Base-by-base conservation (phyloP, 2,329 filamentous ascomycete species). In the Paramyrothecium roridum region DNA sequence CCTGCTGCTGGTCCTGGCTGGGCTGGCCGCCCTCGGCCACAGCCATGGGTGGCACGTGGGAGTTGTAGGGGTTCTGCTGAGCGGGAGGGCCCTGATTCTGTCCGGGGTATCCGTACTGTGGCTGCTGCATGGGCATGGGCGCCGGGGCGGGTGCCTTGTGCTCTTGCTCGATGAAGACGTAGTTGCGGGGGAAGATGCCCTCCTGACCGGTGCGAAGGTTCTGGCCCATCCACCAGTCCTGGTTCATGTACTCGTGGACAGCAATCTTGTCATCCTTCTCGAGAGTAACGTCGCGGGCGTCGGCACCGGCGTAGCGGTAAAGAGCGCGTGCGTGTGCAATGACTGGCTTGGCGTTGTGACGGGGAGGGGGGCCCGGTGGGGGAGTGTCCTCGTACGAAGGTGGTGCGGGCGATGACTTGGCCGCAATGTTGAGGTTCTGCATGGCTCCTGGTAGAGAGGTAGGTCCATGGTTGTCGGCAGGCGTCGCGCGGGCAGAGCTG, bases 171-270 rank as follows among this genome's bases (percentile, higher is more conserved):
- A 89, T 75, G 52, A 90, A 78, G 59, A 96, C 93, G 70, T 98
- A 98, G 70, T 84, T 91, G 63, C 88, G 85, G n/a, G 93, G 93
- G 81, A 98, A 98, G 70, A 98, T 96, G 65, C 93, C 93, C 75
- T 96, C 91, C 62, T 84, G 77, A 54, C 88, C 88, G 10, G 92
- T 96, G 53, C 91, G 86, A 67, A 88, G 79, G 74, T 96, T 96
- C 64, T 84, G 85, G 63, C 93, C 93, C 80, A 91, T 88, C 91
- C 92, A 97, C 93, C 93, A 98, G 74, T 98, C 93, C 59, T 87
- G 85, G 74, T 98, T 98, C 88, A 96, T 95, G 78, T 96, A 93
- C 75, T 96, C 91, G 61, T 86, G 84, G 21, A 98, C 89, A 56
- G 85, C 82, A 63, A 98, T 80, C 60, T 81, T 80, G 75, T 98